Base-by-base conservation (phyloP, 805 yeast species). In the Monosporozyma aerobia region DNA sequence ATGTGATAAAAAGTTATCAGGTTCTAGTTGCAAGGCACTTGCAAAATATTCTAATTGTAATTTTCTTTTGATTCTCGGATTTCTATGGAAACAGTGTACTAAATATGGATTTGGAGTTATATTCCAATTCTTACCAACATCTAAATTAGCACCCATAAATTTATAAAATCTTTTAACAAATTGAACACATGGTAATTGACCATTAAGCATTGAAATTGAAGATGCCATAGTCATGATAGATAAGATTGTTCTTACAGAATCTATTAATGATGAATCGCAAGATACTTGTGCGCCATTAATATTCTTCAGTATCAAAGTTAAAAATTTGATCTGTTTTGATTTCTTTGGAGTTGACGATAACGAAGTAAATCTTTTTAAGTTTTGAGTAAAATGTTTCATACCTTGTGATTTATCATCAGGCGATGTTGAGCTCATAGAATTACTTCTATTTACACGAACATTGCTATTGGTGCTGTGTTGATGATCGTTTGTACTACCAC, bases 1-100 rank as follows among this genome's bases (percentile, higher is more conserved):
- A 45, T 53, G 64, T 8, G 62, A 62, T 47, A 69, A 53, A 25
- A 69, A 62, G 3, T 60, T 51, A 25, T 59, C 55, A 9, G 67
- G 64, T 41, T 68, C 67, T 25, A 66, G 50, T 53, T 67, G 58
- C 6, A 63, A 49, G 3, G 62, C 58, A 5, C 60, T 57, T 14
- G 61, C 51, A 43, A 63, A 63, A 46, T 53, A 61, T 51, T 63
- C 64, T 33, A 65, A 51, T 48, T 57, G 61, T 3, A 62, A 50
- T 33, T 54, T 54, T n/a, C 58, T 54, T 14, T 54, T 54, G 9
- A 60, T 51, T 13, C 41, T 32, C 2, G 60, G 59, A 47, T 61
- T 57, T 52, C 58, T 61, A 16, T 56, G 44, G 3, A 60, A 44
- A 44, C 61, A 55, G 19, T 53, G 52, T 2, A 48, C 35, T 9